These are phyloP conservation scores for Boletus subcaerulescens DNA, from an alignment of 768 basidiomycete genomes.

Conservation along the genomic window DNA sequence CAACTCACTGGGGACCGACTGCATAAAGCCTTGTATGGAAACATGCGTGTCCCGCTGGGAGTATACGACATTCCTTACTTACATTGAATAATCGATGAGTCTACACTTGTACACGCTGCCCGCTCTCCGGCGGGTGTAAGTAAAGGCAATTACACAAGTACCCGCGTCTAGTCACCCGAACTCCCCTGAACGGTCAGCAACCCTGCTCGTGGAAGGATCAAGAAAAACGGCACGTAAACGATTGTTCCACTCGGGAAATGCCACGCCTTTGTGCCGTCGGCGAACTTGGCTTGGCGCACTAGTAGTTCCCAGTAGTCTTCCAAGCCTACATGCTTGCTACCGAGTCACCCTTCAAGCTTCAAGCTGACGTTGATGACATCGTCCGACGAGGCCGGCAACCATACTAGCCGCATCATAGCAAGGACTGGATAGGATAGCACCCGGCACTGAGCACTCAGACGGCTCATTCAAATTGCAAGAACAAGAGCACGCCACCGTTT, in stretches of 20 bases:
- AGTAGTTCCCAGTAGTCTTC: too few relatives aligned
- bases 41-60: slow-evolving; percentile 7
- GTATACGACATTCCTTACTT: slow-evolving; percentile 5
- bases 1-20: slow-evolving; percentile 43
- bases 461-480: too few relatives aligned
- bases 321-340: too few relatives aligned
- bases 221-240: slow-evolving; percentile 9
- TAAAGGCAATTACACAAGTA: background rate
- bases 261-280: background rate
- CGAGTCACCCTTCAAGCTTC: too few relatives aligned
- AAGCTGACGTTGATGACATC: too few relatives aligned
- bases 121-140: background rate
- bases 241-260: background rate
- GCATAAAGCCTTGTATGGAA: slow-evolving; percentile 33
- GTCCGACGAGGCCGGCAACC: too few relatives aligned
- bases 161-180: background rate
- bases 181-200: background rate
- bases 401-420: too few relatives aligned
- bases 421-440: too few relatives aligned
- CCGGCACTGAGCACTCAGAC: too few relatives aligned
- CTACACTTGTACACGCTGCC: background rate
- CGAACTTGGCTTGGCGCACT: background rate
- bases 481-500: slow-evolving; percentile 4
- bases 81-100: background rate
- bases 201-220: slow-evolving; percentile 18